These are phyloP conservation scores for Ophiognomonia clavigignenti-juglandacearum DNA, from an alignment of 2,329 filamentous ascomycete genomes.

Conservation along the genomic window DNA sequence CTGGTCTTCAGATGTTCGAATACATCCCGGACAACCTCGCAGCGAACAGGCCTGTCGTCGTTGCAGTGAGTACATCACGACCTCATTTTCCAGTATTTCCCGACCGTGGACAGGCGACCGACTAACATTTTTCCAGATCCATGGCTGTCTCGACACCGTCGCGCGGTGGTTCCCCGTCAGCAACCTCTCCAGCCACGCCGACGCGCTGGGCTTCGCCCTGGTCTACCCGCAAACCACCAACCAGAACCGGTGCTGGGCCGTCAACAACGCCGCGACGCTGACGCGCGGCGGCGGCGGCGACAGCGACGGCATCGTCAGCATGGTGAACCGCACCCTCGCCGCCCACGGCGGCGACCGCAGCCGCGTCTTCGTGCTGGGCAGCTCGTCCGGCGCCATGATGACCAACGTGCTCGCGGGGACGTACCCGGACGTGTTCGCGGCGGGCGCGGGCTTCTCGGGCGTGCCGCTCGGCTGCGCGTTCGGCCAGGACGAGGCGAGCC, in stretches of 20 bases:
- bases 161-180: too few species aligned
- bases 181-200: too few species aligned
- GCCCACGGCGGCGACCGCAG: constrained; percentile 43
- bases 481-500: constrained; percentile 33
- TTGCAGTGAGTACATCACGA: too few species aligned
- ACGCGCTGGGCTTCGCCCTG: constrained; percentile 50
- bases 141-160: too few species aligned
- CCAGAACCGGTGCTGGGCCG: constrained; percentile 52
- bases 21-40: too few species aligned
- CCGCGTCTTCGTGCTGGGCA: constrained; percentile 45
- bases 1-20: too few species aligned
- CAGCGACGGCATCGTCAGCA: constrained; percentile 46
- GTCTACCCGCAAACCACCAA: constrained; percentile 41
- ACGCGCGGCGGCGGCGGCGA: constrained; percentile 48
- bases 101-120: too few species aligned
- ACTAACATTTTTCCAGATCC: too few species aligned
- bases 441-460: constrained; percentile 45
- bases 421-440: constrained; percentile 51
- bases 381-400: constrained; percentile 50
- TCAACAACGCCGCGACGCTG: constrained; percentile 45
- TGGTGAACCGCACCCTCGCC: constrained; percentile 44
- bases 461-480: constrained; percentile 53
- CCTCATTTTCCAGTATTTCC: too few species aligned
- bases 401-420: constrained; percentile 47
- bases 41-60: too few species aligned